Percentiles rank a stretch among this genome's conserved stretches.
Evolutionary conservation across 164 flowering plant genomes (phyloP).

Genomic region (Kalanchoe fedtschenkoi): DNA sequence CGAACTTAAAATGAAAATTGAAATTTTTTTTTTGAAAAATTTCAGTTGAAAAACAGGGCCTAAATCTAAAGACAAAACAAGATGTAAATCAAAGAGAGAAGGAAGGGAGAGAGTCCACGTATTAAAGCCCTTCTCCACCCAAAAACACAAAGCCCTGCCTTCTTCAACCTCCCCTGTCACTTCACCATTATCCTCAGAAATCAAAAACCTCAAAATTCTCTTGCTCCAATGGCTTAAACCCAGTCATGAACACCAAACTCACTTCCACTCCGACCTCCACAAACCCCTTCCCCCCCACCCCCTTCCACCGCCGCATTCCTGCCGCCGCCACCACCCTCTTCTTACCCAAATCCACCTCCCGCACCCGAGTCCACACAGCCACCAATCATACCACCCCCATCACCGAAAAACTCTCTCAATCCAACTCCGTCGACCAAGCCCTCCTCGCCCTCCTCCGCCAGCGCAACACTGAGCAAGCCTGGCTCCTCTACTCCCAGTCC

Average conservation of each 20-base stretch:
- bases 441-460: slow-evolving; percentile 65
- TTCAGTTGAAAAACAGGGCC: no score
- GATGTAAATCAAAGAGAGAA: no score
- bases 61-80: no score
- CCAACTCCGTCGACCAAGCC: slow-evolving; percentile 18
- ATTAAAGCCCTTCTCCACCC: slow-evolving; percentile 15
- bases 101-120: background rate
- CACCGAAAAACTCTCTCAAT: slow-evolving; percentile 15
- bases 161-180: background rate
- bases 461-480: slow-evolving; percentile 77
- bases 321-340: slow-evolving; percentile 14
- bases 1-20: no score
- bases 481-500: slow-evolving; percentile 41
- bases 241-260: slow-evolving; percentile 27
- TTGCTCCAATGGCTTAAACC: slow-evolving; percentile 26
- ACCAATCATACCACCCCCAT: slow-evolving; percentile 13
- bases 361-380: slow-evolving; percentile 18
- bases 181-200: background rate
- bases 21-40: no score
- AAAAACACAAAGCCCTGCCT: no score
- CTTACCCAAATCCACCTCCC: slow-evolving; percentile 13
- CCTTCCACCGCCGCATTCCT: slow-evolving; percentile 15
- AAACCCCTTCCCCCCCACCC: slow-evolving; percentile 19
- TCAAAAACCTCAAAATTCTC: no score
- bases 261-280: slow-evolving; percentile 15